Evolutionary conservation across 2,329 filamentous ascomycete species (phyloP), one percentile per base, ranked within the genome.

Genomic region (Fusarium buharicum): DNA sequence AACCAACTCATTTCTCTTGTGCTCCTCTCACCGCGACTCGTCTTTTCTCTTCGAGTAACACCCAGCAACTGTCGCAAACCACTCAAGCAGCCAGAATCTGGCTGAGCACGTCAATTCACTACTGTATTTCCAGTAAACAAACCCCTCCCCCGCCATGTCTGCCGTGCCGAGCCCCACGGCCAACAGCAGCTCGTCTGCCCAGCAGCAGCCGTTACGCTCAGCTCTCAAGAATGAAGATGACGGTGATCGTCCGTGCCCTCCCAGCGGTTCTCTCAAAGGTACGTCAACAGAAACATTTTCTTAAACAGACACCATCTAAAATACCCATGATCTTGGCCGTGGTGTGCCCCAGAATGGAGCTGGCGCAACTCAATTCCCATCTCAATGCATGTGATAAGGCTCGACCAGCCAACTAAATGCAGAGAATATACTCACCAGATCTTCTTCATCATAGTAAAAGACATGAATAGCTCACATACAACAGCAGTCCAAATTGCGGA

Each of bases 401-500:
- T 24, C 40, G 27, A 43, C 34, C n/a, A 18, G 8, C 22, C 30
- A 41, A 41, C 22, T 33, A 3, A 34, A 44, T n/a, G 38, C 16
- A 57, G 13, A 16, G 30, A 14, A 20, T 45, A 14, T 10, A 31
- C n/a, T 38, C 9, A 17, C 31, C 22, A 40, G 18, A 34, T n/a
- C 11, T 24, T 20, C 17, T 30, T 13, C 4, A 43, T 11, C 24
- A 39, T 44, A 24, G 14, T 27, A 20, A 39, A 8, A 22, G 17
- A 47, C 12, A 39, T 33, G 4, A 31, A 40, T 44, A 51, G 67
- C 73, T 73, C 56, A 70, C 61, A 70, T 48, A 53, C 22, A 39
- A 45, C 54, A 76, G 84, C 83, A 53, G 85, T 87, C 50, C 84
- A 86, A 69, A 87, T 87, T 56, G 81, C 83, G 41, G 84, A 86